Base-by-base conservation (phyloP, 2,329 filamentous ascomycete genomes). In the Fusarium keratoplasticum region DNA sequence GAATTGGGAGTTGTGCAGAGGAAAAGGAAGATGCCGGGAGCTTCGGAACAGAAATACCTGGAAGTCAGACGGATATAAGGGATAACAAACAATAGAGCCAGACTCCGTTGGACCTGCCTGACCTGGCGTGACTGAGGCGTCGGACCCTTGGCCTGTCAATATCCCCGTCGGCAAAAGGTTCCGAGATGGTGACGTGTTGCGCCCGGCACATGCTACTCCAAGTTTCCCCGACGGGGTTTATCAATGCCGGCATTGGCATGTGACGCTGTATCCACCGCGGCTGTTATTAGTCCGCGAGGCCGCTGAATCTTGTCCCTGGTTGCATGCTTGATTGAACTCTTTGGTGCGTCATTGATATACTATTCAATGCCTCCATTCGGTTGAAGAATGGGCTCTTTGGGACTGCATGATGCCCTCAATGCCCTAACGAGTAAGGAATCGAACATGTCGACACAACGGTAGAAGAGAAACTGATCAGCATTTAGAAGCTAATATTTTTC, bases 181-280 rank as follows among this genome's bases (percentile, higher is more conserved):
- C 55, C 55, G 35, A 59, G 55, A 59, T 18, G 55, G 22, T 59
- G 55, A 59, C 55, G 55, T 59, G 33, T 36, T 59, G 55, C 33
- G 22, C 35, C 22, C 35, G 55, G 55, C 55, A 59, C 55, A 38
- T 40, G 55, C 14, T 59, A 5, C 55, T 36, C 35, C 25, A 59
- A 29, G 42, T 47, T 40, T 20, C 55, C 33, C 55, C 55, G 55
- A 38, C 55, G 55, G 55, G 55, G 35, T 59, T 59, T 59, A 59
- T 59, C 22, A 27, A 29, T 38, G 31, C 55, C 22, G 25, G 25
- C 6, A 5, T n/a, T 59, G 36, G n/a, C 55, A 59, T 59, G 55
- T 59, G 55, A 59, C 55, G 55, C 14, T 25, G 54, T 29, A 20
- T 31, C 27, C 50, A 31, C 50, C 50, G 50, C 50, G 50, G 50